phyloP scores from a whole-genome alignment of 2,329 filamentous ascomycete species.

The Torrubiella hemipterigena region DNA sequence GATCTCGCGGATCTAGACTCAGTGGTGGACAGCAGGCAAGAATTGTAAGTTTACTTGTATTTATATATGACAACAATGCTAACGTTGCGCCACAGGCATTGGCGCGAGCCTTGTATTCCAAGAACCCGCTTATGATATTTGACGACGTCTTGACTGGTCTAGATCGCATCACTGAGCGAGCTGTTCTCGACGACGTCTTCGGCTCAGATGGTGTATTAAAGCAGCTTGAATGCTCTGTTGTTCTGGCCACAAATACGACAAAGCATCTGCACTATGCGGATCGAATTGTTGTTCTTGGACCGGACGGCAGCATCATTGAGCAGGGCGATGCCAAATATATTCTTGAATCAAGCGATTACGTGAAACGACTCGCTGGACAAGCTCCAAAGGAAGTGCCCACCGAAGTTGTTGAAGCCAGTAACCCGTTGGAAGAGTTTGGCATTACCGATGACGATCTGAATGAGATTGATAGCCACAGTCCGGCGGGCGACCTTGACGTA shows the following conservation, averaged over 20 bases:
- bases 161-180: slow-evolving; percentile 23
- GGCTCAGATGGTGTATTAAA: slow-evolving; percentile 17
- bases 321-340: no score
- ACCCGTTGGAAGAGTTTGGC: background rate
- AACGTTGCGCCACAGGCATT: no score
- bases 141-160: slow-evolving; percentile 22
- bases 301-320: slow-evolving; percentile 10
- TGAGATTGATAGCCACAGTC: no score
- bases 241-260: slow-evolving; percentile 16
- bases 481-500: no score
- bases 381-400: background rate
- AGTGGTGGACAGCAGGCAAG: slow-evolving; percentile 16
- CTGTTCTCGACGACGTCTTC: slow-evolving; percentile 23
- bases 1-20: slow-evolving; percentile 12
- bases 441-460: background rate
- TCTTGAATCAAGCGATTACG: slow-evolving; percentile 6
- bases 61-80: no score
- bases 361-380: slow-evolving; percentile 4
- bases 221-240: slow-evolving; percentile 11
- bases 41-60: slow-evolving; percentile 15
- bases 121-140: slow-evolving; percentile 14
- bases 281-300: slow-evolving; percentile 12
- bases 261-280: slow-evolving; percentile 13
- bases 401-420: background rate
- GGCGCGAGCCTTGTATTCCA: slow-evolving; percentile 14